Evolutionary conservation across 1,139 yeast genomes (phyloP).

Genomic region (Yamadazyma trypodendri): DNA sequence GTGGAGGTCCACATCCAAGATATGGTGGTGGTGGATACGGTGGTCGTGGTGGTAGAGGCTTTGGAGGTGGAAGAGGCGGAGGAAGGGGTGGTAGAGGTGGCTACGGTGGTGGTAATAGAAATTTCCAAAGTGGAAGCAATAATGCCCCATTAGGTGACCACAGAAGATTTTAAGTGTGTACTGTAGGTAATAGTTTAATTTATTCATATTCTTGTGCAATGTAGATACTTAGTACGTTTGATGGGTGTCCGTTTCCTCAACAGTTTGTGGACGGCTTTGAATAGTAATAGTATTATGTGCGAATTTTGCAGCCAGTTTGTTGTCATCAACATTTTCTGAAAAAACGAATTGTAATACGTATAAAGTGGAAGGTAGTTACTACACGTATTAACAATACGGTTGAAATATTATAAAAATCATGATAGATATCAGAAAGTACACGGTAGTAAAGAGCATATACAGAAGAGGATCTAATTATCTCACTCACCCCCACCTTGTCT

Average conservation of each 20-base stretch:
- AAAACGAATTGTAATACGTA: no score
- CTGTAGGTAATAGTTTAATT: conserved; percentile 1
- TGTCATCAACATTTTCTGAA: not conserved
- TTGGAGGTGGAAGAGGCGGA: conserved; percentile 28
- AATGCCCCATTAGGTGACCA: conserved; percentile 28
- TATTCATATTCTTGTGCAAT: not conserved
- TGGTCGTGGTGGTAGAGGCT: conserved; percentile 34
- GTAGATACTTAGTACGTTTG: no score
- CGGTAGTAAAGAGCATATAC: no score
- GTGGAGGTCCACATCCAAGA: conserved; percentile 54
- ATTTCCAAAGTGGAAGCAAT: conserved; percentile 26
- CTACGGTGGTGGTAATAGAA: conserved; percentile 21
- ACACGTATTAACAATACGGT: no score
- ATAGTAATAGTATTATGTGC: not conserved
- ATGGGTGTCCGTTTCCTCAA: no score
- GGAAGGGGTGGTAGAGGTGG: conserved; percentile 24
- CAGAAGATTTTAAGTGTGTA: conserved; percentile 27
- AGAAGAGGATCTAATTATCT: no score
- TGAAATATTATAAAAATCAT: no score
- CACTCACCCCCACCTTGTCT: no score
- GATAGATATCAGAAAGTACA: no score
- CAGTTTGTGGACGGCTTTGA: no score
- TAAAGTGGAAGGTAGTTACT: not conserved
- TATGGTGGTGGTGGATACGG: conserved; percentile 62
- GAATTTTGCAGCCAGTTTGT: conserved; percentile 3